Conservation (phyloP, 495 filamentous ascomycete genomes). For the Zalerion maritima region DNA sequence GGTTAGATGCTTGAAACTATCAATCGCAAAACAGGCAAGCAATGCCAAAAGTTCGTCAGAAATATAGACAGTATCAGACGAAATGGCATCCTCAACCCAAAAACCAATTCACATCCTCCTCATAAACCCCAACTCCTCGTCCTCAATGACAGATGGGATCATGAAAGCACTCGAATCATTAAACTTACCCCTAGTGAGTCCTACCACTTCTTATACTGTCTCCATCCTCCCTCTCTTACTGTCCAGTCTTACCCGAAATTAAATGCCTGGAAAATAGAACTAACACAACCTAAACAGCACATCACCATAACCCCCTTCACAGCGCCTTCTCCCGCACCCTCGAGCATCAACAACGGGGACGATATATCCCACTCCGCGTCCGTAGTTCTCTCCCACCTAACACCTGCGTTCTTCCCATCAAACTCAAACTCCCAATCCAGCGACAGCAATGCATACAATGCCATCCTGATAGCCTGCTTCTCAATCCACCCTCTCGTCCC, state of each 20-base stretch:
- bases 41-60: no score
- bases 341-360: slow-evolving; percentile 50
- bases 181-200: slow-evolving; percentile 29
- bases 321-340: slow-evolving; percentile 32
- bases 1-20: background rate
- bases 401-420: no score
- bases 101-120: slow-evolving; percentile 70
- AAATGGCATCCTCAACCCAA: slow-evolving; percentile 8
- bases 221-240: slow-evolving; percentile 1
- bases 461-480: slow-evolving; percentile 77
- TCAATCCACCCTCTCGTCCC: slow-evolving; percentile 72
- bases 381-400: slow-evolving; percentile 43
- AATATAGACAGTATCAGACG: slow-evolving; percentile 4
- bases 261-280: background rate
- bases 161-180: slow-evolving; percentile 45
- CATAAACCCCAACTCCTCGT: slow-evolving; percentile 83
- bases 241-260: background rate
- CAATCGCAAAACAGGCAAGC: background rate
- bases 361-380: slow-evolving; percentile 34
- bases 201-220: background rate
- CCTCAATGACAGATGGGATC: slow-evolving; percentile 66
- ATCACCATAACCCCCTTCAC: slow-evolving; percentile 26
- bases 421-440: slow-evolving; percentile 11
- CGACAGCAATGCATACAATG: slow-evolving; percentile 45
- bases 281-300: background rate